phyloP scores from a whole-genome alignment of 768 basidiomycete genomes.

The Cantharellus anzutake region DNA sequence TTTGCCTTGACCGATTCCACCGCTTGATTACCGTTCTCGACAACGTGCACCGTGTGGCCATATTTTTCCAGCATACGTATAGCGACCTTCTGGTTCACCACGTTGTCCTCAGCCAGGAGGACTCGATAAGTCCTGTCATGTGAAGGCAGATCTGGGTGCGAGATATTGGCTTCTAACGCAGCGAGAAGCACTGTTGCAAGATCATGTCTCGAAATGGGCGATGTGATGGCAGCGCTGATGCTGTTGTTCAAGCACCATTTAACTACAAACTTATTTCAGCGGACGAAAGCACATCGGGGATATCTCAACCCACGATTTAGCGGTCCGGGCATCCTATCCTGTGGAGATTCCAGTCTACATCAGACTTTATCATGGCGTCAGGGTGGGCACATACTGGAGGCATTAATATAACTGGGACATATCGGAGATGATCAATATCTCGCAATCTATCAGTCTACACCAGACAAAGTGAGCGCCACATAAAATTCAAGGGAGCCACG shows the following conservation, averaged over 20 bases:
- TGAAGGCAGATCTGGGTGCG: conserved; percentile 67
- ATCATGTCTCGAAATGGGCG: conserved; percentile 74
- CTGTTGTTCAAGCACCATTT: conserved; percentile 97
- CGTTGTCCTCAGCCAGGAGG: conserved; percentile 89
- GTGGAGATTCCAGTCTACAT: no score
- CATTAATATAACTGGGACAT: conserved; percentile 87
- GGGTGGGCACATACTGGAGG: conserved; percentile 30
- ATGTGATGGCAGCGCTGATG: conserved; percentile 86
- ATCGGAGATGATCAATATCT: conserved; percentile 84
- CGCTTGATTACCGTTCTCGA: conserved; percentile 89
- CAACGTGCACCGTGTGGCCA: conserved; percentile 88
- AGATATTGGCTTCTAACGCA: conserved; percentile 87
- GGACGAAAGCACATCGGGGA: conserved; percentile 2
- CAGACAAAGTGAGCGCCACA: conserved; percentile 6
- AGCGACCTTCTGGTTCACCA: conserved; percentile 90
- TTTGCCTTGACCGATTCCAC: conserved; percentile 80
- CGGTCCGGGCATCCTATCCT: neutral
- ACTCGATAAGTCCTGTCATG: conserved; percentile 84
- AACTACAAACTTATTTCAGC: conserved; percentile 25
- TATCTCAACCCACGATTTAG: conserved; percentile 12
- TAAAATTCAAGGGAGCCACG: conserved; percentile 29
- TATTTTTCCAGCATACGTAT: conserved; percentile 94
- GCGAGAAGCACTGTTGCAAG: conserved; percentile 83
- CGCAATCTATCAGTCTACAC: conserved; percentile 70
- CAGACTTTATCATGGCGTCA: no score